These are phyloP conservation scores for Cryptococcus floricola DNA, from an alignment of 1,284 basidiomycete species.

Conservation along the genomic window DNA sequence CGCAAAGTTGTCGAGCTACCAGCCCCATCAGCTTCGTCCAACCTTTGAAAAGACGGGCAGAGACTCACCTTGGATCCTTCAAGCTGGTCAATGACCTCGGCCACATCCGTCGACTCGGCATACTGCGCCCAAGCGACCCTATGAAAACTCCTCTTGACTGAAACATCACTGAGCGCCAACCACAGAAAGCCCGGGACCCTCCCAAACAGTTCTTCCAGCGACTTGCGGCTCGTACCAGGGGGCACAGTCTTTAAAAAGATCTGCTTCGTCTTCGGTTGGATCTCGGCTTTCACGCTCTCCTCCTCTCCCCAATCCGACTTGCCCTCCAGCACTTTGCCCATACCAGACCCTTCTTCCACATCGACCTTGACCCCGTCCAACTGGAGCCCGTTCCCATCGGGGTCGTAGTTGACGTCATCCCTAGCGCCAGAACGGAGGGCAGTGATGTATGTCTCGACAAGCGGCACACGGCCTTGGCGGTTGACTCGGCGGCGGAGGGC, in stretches of 20 bases:
- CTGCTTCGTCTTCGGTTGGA: conserved; percentile 74
- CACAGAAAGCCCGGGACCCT: conserved; percentile 55
- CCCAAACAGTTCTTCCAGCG: conserved; percentile 65
- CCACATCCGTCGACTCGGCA: conserved; percentile 74
- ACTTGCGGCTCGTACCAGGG: conserved; percentile 78
- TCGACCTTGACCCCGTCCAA: conserved; percentile 8
- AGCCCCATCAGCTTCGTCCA: not conserved
- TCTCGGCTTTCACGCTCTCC: conserved; percentile 53
- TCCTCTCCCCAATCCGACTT: conserved; percentile 57
- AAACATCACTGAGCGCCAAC: conserved; percentile 81
- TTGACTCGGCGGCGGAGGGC: conserved; percentile 69
- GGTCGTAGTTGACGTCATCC: conserved; percentile 58
- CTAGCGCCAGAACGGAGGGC: conserved; percentile 77
- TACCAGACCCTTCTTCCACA: conserved; percentile 29
- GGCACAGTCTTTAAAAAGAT: conserved; percentile 92
- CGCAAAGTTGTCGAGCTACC: conserved; percentile 85
- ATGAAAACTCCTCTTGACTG: conserved; percentile 83
- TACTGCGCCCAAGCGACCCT: conserved; percentile 89
- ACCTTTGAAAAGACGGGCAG: not conserved
- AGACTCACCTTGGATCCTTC: conserved; percentile 73
- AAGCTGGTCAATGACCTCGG: conserved; percentile 63
- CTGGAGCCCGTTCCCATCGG: conserved; percentile 26
- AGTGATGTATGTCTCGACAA: conserved; percentile 65
- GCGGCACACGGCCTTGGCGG: conserved; percentile 73
- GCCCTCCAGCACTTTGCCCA: conserved; percentile 36